Evolutionary conservation across 1,284 basidiomycete genomes (phyloP).

Genomic region (Omphalotus olearius): DNA sequence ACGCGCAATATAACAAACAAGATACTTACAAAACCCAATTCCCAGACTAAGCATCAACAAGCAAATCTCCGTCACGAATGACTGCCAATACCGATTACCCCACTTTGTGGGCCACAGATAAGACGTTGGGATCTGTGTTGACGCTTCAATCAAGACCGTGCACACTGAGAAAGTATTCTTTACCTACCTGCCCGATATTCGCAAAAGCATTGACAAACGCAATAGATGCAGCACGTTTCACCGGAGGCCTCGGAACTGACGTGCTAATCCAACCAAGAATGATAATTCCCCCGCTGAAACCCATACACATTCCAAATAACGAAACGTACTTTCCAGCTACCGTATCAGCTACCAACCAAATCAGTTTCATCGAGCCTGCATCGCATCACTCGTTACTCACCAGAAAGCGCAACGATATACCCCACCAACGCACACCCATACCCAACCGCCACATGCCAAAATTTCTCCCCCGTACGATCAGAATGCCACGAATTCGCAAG

Average conservation of each 20-base stretch:
- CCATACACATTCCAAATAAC: constrained; percentile 19
- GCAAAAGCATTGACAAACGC: constrained; percentile 19
- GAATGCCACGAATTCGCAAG: constrained; percentile 18
- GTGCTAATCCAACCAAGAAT: constrained; percentile 17
- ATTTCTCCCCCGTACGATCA: constrained; percentile 17
- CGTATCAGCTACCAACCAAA: constrained; percentile 11
- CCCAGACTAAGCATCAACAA: constrained; percentile 15
- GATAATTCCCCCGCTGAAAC: constrained; percentile 28
- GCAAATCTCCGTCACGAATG: constrained; percentile 17
- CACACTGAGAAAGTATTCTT: too few relatives aligned
- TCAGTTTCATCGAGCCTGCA: too few relatives aligned
- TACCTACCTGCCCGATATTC: constrained; percentile 17
- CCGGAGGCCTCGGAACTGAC: constrained; percentile 17
- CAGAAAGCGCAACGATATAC: constrained; percentile 17
- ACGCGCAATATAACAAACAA: background rate
- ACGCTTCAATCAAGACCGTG: background rate
- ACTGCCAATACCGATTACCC: constrained; percentile 17
- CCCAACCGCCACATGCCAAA: constrained; percentile 15
- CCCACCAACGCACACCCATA: constrained; percentile 17
- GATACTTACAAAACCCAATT: constrained; percentile 16
- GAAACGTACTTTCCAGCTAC: constrained; percentile 16
- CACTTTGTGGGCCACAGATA: constrained; percentile 19
- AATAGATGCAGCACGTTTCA: constrained; percentile 19
- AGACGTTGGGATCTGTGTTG: constrained; percentile 18
- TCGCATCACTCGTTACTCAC: constrained; percentile 4